phyloP scores from a whole-genome alignment of 192 early-diverging fungal genomes.

The Diversispora eburnea region DNA sequence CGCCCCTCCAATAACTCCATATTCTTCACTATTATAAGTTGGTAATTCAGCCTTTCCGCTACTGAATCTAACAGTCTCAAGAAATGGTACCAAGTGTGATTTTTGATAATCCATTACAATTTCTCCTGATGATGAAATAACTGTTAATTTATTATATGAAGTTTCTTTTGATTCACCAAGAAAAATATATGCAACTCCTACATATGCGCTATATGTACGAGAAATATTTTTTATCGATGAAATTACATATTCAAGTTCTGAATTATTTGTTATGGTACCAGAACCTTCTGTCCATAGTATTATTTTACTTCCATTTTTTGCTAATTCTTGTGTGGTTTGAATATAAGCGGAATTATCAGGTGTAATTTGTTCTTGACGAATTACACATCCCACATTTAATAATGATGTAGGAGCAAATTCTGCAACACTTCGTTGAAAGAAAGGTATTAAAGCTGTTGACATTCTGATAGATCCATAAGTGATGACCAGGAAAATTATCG shows the following conservation, averaged over 20 bases:
- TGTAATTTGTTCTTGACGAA: background rate
- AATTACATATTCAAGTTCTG: background rate
- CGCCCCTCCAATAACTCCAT: constrained; percentile 40
- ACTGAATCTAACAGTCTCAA: constrained; percentile 31
- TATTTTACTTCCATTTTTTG: constrained; percentile 32
- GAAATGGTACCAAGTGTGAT: constrained; percentile 40
- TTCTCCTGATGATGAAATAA: constrained; percentile 37
- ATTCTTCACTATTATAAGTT: constrained; percentile 35
- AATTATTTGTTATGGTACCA: background rate
- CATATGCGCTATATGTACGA: constrained; percentile 30
- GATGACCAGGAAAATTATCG: background rate
- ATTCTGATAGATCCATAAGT: constrained; percentile 15
- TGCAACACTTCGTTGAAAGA: constrained; percentile 14
- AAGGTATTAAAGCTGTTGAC: background rate
- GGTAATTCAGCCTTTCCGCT: constrained; percentile 38
- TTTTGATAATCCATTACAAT: constrained; percentile 44
- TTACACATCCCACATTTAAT: constrained; percentile 5
- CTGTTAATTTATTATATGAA: constrained; percentile 36
- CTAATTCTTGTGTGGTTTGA: constrained; percentile 31
- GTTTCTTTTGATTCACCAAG: background rate
- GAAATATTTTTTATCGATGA: constrained; percentile 32
- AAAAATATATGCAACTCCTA: constrained; percentile 36
- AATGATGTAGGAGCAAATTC: background rate
- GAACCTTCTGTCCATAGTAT: constrained; percentile 36
- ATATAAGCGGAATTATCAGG: background rate